Conservation (phyloP, 176 grass and related monocot species). For the Olyra latifolia region DNA sequence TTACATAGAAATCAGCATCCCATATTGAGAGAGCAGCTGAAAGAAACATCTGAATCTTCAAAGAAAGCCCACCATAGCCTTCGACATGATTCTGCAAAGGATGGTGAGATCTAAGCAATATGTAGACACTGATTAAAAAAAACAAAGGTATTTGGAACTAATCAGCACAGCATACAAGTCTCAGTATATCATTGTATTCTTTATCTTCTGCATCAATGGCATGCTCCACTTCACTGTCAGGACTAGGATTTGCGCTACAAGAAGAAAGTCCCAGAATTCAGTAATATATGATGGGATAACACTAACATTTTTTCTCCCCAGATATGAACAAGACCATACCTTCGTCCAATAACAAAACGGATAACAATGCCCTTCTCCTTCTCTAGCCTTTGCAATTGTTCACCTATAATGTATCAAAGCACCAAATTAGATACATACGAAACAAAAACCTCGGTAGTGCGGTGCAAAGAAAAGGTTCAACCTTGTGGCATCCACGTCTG, state of each 20-base stretch:
- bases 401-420: slow-evolving; percentile 38
- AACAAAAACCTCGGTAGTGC: not conserved
- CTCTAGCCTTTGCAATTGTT: slow-evolving; percentile 48
- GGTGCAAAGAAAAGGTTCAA: not conserved
- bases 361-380: slow-evolving; percentile 62
- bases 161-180: slow-evolving; percentile 52
- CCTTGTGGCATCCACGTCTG: slow-evolving; percentile 66
- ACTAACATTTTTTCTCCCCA: not conserved
- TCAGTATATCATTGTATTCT: slow-evolving; percentile 61
- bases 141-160: slow-evolving; percentile 1
- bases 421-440: not conserved
- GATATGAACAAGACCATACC: slow-evolving; percentile 40
- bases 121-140: not conserved
- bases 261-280: slow-evolving; percentile 15
- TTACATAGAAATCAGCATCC: slow-evolving; percentile 83
- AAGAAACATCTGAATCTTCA: slow-evolving; percentile 67
- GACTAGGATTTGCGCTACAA: slow-evolving; percentile 45
- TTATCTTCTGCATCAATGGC: slow-evolving; percentile 57
- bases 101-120: not conserved
- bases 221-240: slow-evolving; percentile 46
- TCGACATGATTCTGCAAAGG: slow-evolving; percentile 62
- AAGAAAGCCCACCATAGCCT: slow-evolving; percentile 50
- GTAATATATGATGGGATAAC: not conserved
- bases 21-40: slow-evolving; percentile 60
- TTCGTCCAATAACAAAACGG: slow-evolving; percentile 70